Evolutionary conservation across 2,329 filamentous ascomycete genomes (phyloP).

Genomic region (Colletotrichum godetiae): DNA sequence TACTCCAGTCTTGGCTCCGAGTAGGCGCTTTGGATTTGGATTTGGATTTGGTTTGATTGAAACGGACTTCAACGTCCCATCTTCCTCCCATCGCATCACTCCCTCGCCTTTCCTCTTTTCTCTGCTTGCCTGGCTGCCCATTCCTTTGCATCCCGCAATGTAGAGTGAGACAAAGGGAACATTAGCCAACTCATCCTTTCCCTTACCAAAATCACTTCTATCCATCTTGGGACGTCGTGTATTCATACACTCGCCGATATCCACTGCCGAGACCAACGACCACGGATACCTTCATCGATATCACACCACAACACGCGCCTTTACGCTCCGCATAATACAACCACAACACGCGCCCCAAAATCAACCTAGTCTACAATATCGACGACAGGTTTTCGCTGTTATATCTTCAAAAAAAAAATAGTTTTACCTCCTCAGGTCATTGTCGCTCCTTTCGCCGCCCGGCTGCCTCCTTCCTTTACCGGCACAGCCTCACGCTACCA

Average conservation of each 20-base stretch:
- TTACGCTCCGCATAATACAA: neutral
- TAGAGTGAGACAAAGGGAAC: constrained; percentile 1
- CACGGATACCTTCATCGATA: constrained; percentile 7
- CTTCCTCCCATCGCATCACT: neutral
- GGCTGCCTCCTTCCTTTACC: constrained; percentile 21
- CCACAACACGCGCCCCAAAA: neutral
- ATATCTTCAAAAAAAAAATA: neutral
- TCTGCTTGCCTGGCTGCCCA: neutral
- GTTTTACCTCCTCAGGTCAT: neutral
- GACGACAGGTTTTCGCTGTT: neutral
- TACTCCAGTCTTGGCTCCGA: neutral
- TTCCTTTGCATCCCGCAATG: constrained; percentile 21
- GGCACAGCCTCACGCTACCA: constrained; percentile 26
- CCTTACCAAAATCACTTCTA: neutral
- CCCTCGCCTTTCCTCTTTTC: neutral
- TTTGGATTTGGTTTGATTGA: neutral
- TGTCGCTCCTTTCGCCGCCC: constrained; percentile 26
- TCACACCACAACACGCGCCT: constrained; percentile 20
- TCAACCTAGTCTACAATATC: neutral
- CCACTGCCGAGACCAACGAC: neutral
- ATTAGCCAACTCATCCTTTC: neutral
- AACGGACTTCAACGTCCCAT: constrained; percentile 19
- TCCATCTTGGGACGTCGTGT: neutral
- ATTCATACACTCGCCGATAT: neutral
- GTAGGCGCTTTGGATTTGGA: neutral